Conservation (phyloP, 768 basidiomycete species). For the Trametes cinnabarina region DNA sequence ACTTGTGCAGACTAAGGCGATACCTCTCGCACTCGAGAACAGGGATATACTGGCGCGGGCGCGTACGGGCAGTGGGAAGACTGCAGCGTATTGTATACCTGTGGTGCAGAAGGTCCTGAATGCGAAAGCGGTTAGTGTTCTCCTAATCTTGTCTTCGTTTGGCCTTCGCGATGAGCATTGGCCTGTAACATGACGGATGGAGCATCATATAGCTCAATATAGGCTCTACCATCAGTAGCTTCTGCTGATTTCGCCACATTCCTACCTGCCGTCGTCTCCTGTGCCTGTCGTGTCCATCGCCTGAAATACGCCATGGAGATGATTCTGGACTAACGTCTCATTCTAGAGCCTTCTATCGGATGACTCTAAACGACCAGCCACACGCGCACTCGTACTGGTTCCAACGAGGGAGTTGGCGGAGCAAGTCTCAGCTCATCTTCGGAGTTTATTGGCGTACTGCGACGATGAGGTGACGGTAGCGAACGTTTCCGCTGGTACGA, state of each 20-base stretch:
- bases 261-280: too few relatives aligned
- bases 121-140: constrained; percentile 68
- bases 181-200: not conserved
- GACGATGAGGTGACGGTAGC: constrained; percentile 67
- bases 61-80: constrained; percentile 95
- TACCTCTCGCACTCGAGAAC: constrained; percentile 87
- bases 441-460: constrained; percentile 68
- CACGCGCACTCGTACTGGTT: constrained; percentile 76
- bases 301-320: too few relatives aligned
- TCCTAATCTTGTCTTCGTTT: not conserved
- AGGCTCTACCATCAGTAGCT: too few relatives aligned
- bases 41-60: constrained; percentile 91
- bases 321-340: not conserved
- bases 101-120: constrained; percentile 84
- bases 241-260: too few relatives aligned
- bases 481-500: constrained; percentile 75
- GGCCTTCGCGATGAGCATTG: too few relatives aligned
- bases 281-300: too few relatives aligned
- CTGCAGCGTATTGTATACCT: constrained; percentile 92
- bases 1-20: constrained; percentile 85
- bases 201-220: too few relatives aligned
- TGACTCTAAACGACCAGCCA: constrained; percentile 40
- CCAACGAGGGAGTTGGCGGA: constrained; percentile 93
- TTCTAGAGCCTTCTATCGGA: constrained; percentile 12
- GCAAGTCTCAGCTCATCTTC: constrained; percentile 77